Evolutionary conservation across 2,329 filamentous ascomycete species (phyloP).

Genomic region (Exophiala mesophila): DNA sequence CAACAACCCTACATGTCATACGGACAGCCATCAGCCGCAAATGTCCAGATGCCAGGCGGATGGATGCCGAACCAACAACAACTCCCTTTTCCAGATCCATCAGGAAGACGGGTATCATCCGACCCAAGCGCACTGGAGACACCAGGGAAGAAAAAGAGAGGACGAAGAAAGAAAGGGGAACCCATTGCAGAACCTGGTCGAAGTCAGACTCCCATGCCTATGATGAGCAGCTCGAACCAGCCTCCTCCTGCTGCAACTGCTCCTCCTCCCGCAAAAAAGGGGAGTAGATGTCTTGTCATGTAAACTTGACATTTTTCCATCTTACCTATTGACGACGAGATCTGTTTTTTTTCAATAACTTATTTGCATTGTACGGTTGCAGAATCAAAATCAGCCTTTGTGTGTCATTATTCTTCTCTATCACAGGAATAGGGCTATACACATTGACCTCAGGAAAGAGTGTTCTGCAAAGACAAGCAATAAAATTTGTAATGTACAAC

Average conservation of each 20-base stretch:
- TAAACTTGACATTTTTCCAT: slow-evolving; percentile 8
- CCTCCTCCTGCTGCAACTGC: no score
- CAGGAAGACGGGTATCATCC: slow-evolving; percentile 2
- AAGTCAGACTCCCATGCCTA: slow-evolving; percentile 12
- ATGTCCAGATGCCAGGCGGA: slow-evolving; percentile 2
- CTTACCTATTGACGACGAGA: no score
- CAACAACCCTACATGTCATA: slow-evolving; percentile 5
- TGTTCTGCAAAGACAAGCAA: slow-evolving; percentile 1
- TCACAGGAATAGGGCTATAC: not conserved
- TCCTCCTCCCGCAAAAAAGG: slow-evolving; percentile 14
- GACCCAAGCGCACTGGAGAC: slow-evolving; percentile 1
- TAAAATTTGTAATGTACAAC: no score
- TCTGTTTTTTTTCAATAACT: no score
- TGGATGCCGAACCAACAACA: not conserved
- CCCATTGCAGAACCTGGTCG: slow-evolving; percentile 4
- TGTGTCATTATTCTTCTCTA: not conserved
- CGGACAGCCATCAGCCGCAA: slow-evolving; percentile 1
- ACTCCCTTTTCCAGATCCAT: not conserved
- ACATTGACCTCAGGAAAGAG: not conserved
- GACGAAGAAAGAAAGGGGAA: slow-evolving; percentile 10
- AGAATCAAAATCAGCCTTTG: not conserved
- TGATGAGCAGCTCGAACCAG: not conserved
- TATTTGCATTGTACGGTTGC: no score
- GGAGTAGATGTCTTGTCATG: slow-evolving; percentile 23
- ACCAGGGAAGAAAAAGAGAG: slow-evolving; percentile 13